Conservation (phyloP, 2,329 filamentous ascomycete species). For the Metarhizium guizhouense region DNA sequence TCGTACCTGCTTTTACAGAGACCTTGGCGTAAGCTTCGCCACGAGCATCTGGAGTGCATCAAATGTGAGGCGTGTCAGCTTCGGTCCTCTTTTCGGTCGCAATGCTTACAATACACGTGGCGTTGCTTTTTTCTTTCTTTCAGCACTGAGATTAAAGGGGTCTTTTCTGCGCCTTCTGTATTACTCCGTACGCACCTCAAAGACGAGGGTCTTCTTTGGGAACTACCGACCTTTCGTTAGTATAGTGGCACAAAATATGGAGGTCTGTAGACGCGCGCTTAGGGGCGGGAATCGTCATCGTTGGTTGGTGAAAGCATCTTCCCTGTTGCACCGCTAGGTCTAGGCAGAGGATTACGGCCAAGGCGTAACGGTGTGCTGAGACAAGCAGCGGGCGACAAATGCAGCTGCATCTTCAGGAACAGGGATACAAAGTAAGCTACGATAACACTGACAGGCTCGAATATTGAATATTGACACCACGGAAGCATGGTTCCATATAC, state of each 20-base stretch:
- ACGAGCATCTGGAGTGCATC: background rate
- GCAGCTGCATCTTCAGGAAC: background rate
- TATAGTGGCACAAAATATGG: background rate
- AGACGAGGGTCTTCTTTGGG: background rate
- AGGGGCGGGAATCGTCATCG: background rate
- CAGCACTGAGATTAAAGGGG: background rate
- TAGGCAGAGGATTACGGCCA: too few relatives aligned
- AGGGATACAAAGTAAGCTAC: background rate
- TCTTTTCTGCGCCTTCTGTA: background rate
- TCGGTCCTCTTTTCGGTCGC: background rate
- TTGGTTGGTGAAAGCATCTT: background rate
- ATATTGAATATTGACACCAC: background rate
- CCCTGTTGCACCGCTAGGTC: background rate
- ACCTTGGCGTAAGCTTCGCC: background rate
- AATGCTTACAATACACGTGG: background rate
- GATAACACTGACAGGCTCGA: background rate
- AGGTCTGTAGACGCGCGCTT: constrained; percentile 9
- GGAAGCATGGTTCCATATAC: background rate
- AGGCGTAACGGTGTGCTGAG: background rate
- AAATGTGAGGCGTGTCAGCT: background rate
- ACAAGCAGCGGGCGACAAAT: background rate
- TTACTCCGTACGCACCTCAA: background rate
- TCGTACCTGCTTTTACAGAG: background rate
- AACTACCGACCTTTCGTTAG: background rate
- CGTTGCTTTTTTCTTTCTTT: too few relatives aligned